phyloP scores from a whole-genome alignment of 2,329 filamentous ascomycete genomes.

The Neofusicoccum sp. region DNA sequence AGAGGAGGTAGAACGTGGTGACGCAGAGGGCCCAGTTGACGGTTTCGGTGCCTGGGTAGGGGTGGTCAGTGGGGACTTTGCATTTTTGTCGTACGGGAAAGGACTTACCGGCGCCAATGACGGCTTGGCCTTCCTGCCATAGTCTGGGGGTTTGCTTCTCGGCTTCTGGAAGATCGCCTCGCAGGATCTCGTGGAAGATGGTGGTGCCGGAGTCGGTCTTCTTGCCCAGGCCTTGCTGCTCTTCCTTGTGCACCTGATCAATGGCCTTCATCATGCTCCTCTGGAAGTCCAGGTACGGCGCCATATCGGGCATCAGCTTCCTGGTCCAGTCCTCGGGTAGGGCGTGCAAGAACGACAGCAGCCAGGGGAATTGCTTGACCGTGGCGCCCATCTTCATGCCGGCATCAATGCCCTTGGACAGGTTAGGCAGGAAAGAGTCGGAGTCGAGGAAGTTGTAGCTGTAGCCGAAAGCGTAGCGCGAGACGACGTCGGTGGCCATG shows the following conservation, averaged over 20 bases:
- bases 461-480: slow-evolving; percentile 28
- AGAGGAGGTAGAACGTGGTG: slow-evolving; percentile 41
- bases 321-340: slow-evolving; percentile 10
- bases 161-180: slow-evolving; percentile 16
- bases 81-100: not conserved
- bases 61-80: slow-evolving; percentile 24
- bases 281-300: slow-evolving; percentile 22
- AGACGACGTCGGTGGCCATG: slow-evolving; percentile 29
- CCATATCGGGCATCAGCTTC: slow-evolving; percentile 21
- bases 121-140: slow-evolving; percentile 22
- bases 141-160: slow-evolving; percentile 23
- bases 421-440: slow-evolving; percentile 23
- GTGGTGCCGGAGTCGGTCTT: slow-evolving; percentile 5
- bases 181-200: slow-evolving; percentile 25
- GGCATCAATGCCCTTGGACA: slow-evolving; percentile 27
- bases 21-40: slow-evolving; percentile 38
- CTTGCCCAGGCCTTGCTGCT: not conserved
- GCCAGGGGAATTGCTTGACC: slow-evolving; percentile 28
- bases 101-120: slow-evolving; percentile 23
- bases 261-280: slow-evolving; percentile 17
- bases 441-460: slow-evolving; percentile 26
- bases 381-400: slow-evolving; percentile 23
- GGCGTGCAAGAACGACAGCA: slow-evolving; percentile 19
- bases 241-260: slow-evolving; percentile 17
- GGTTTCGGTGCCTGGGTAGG: slow-evolving; percentile 43